A percentile compares a stretch with the other conserved stretches of the same genome.
phyloP scores from a whole-genome alignment of 257 asterid genomes.

The Phtheirospermum japonicum region DNA sequence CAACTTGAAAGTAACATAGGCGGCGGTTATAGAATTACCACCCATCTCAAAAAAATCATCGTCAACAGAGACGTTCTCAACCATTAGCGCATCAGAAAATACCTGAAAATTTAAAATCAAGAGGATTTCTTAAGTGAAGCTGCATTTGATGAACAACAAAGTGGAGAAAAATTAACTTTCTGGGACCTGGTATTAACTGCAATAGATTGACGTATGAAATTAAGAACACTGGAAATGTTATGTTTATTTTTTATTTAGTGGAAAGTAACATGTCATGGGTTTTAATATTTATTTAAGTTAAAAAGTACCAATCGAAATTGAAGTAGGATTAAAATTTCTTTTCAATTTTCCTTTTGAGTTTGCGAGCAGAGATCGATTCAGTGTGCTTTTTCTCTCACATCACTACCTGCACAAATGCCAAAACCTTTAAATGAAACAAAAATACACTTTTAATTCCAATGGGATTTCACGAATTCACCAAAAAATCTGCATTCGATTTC shows the following conservation, averaged over 20 bases:
- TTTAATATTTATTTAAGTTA: no score
- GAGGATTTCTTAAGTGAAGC: conserved; percentile 23
- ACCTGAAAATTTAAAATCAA: conserved; percentile 46
- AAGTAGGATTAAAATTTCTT: neutral
- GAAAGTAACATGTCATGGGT: neutral
- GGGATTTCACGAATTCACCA: neutral
- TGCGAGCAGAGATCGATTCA: conserved; percentile 1
- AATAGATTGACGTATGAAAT: neutral
- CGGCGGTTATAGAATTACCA: conserved; percentile 85
- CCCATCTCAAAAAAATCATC: conserved; percentile 86
- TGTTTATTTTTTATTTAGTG: neutral
- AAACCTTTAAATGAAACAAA: neutral
- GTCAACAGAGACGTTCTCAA: conserved; percentile 54
- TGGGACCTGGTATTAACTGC: neutral
- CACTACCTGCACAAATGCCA: neutral
- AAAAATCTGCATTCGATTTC: conserved; percentile 8
- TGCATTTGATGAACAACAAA: conserved; percentile 8
- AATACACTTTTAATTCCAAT: neutral
- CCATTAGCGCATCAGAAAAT: conserved; percentile 70
- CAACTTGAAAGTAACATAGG: conserved; percentile 68
- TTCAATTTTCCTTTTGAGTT: neutral
- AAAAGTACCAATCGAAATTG: neutral
- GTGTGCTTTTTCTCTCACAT: conserved; percentile 3
- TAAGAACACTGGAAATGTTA: neutral
- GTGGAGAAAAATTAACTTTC: conserved; percentile 2